Percentiles rank a stretch among this genome's conserved stretches.
phyloP scores from a whole-genome alignment of 345 rosid species.

The Camelina hispida region DNA sequence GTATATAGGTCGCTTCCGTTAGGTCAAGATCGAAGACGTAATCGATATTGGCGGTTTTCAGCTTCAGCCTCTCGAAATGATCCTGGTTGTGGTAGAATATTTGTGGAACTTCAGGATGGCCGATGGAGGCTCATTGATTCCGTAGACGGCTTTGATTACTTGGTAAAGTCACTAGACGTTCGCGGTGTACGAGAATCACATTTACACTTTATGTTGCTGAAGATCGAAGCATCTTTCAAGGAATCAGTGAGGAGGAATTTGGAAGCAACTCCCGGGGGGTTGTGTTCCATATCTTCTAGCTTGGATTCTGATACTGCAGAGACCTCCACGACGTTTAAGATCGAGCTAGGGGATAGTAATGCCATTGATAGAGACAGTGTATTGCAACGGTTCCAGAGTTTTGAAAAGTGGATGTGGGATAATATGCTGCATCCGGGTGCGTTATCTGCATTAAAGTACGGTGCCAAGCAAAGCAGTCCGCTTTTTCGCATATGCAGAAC shows the following conservation, averaged over 20 bases:
- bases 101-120: conserved; percentile 75
- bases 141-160: conserved; percentile 71
- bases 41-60: conserved; percentile 87
- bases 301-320: conserved; percentile 54
- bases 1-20: conserved; percentile 82
- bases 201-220: conserved; percentile 70
- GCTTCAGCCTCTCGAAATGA: conserved; percentile 71
- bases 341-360: conserved; percentile 66
- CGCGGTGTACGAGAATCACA: conserved; percentile 85
- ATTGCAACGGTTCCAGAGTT: conserved; percentile 69
- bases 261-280: conserved; percentile 8
- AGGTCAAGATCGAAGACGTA: conserved; percentile 90
- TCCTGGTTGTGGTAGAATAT: conserved; percentile 89
- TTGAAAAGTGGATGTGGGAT: conserved; percentile 81
- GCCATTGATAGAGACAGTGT: conserved; percentile 49
- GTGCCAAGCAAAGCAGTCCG: conserved; percentile 58
- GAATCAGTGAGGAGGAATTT: conserved; percentile 58
- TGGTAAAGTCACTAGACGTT: conserved; percentile 71
- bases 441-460: conserved; percentile 60
- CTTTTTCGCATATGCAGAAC: conserved; percentile 57
- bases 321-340: conserved; percentile 63
- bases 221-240: conserved; percentile 71
- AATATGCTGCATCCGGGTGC: conserved; percentile 40
- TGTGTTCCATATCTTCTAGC: conserved; percentile 34
- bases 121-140: conserved; percentile 85